A percentile compares a stretch with the other conserved stretches of the same genome.
phyloP scores from a whole-genome alignment of 106 monocot species.

The Apostasia shenzhenica region DNA sequence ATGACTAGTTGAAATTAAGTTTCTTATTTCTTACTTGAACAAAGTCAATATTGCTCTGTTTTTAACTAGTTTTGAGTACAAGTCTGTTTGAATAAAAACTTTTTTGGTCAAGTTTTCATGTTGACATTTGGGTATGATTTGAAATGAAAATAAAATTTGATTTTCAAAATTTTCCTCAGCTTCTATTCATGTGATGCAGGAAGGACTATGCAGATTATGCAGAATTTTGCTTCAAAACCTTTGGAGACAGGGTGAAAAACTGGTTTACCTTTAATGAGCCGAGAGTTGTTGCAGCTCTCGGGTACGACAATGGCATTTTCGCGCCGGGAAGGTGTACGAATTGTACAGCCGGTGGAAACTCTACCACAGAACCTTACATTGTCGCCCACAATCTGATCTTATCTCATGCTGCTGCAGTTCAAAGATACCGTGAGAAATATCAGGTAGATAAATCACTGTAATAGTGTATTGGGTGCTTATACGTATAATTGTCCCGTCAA shows the following conservation, averaged over 20 bases:
- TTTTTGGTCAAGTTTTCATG: too few species aligned
- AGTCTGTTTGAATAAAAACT: too few species aligned
- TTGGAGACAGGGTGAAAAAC: slow-evolving; percentile 94
- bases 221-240: slow-evolving; percentile 88
- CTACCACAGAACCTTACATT: slow-evolving; percentile 86
- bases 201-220: slow-evolving; percentile 71
- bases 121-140: too few species aligned
- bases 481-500: too few species aligned
- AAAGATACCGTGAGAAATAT: slow-evolving; percentile 85
- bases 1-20: too few species aligned
- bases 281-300: slow-evolving; percentile 77
- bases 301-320: slow-evolving; percentile 74
- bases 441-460: slow-evolving; percentile 31
- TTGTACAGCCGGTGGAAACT: slow-evolving; percentile 62
- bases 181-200: slow-evolving; percentile 27
- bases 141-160: too few species aligned
- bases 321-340: slow-evolving; percentile 78
- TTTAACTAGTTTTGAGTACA: too few species aligned
- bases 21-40: too few species aligned
- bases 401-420: slow-evolving; percentile 70
- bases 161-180: not conserved
- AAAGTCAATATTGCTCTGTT: too few species aligned
- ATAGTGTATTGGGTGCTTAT: too few species aligned
- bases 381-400: slow-evolving; percentile 82
- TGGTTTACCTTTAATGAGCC: slow-evolving; percentile 98